Conservation (phyloP, 164 flowering plant species). For the Akebia trifoliata region DNA sequence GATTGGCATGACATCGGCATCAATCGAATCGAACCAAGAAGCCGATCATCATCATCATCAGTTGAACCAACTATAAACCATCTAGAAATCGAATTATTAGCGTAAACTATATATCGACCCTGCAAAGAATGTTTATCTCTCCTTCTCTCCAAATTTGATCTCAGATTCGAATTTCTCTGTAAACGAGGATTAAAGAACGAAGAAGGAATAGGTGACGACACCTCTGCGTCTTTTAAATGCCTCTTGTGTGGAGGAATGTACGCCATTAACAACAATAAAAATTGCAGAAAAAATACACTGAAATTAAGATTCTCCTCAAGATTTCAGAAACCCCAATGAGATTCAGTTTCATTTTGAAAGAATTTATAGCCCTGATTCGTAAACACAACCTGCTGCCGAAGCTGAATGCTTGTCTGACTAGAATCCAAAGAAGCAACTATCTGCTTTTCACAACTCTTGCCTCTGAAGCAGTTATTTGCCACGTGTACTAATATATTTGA, state of each 20-base stretch:
- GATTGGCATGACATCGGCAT: conserved; percentile 30
- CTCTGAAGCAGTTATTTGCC: no score
- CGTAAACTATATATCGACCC: conserved; percentile 25
- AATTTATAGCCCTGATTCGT: no score
- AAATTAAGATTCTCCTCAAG: neutral
- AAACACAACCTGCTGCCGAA: no score
- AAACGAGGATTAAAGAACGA: conserved; percentile 19
- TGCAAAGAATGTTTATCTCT: conserved; percentile 9
- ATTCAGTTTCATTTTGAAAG: no score
- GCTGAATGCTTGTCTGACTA: no score
- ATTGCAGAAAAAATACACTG: neutral
- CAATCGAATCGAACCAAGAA: conserved; percentile 27
- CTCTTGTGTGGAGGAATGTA: conserved; percentile 60
- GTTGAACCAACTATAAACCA: conserved; percentile 31
- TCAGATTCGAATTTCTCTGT: conserved; percentile 15
- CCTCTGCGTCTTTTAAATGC: conserved; percentile 14
- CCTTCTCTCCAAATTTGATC: conserved; percentile 5
- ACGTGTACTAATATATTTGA: no score
- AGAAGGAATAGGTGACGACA: conserved; percentile 24
- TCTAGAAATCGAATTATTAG: conserved; percentile 20
- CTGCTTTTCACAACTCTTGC: no score
- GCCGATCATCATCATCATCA: conserved; percentile 18
- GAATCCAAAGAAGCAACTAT: no score
- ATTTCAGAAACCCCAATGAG: no score
- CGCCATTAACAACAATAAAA: conserved; percentile 26